Evolutionary conservation across 2,329 filamentous ascomycete genomes (phyloP).

Genomic region (Phialophora verrucosa): DNA sequence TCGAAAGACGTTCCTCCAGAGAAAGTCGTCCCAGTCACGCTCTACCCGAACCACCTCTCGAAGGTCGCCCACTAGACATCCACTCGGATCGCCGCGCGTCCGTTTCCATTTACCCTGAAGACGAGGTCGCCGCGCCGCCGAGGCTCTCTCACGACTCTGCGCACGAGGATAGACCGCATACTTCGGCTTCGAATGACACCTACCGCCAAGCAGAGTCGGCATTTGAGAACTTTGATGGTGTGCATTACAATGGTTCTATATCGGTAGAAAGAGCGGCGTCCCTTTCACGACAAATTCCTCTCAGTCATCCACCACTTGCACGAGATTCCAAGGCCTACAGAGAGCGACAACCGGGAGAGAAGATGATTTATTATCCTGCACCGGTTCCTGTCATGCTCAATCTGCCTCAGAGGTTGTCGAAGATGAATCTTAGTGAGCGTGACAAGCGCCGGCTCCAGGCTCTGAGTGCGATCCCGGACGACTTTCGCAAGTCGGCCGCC

Average conservation of each 20-base stretch:
- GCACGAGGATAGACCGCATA: slow-evolving; percentile 43
- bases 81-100: slow-evolving; percentile 30
- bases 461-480: slow-evolving; percentile 65
- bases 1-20: slow-evolving; percentile 46
- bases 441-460: slow-evolving; percentile 77
- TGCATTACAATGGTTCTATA: slow-evolving; percentile 48
- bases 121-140: slow-evolving; percentile 10
- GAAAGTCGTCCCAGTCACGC: slow-evolving; percentile 47
- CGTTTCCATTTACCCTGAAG: slow-evolving; percentile 32
- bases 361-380: slow-evolving; percentile 94
- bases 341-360: slow-evolving; percentile 64
- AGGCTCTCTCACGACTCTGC: slow-evolving; percentile 22
- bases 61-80: slow-evolving; percentile 42
- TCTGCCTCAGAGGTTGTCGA: slow-evolving; percentile 84
- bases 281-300: slow-evolving; percentile 44
- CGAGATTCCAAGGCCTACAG: slow-evolving; percentile 47
- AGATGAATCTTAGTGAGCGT: slow-evolving; percentile 66
- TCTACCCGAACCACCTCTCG: slow-evolving; percentile 49
- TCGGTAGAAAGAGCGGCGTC: slow-evolving; percentile 39
- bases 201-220: slow-evolving; percentile 49
- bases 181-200: slow-evolving; percentile 54
- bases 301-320: slow-evolving; percentile 50
- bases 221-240: slow-evolving; percentile 58
- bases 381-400: slow-evolving; percentile 94
- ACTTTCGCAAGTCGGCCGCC: slow-evolving; percentile 59